Evolutionary conservation across 257 asterid species (phyloP), one percentile per base, ranked within the genome.

Genomic region (Cinchona pubescens): DNA sequence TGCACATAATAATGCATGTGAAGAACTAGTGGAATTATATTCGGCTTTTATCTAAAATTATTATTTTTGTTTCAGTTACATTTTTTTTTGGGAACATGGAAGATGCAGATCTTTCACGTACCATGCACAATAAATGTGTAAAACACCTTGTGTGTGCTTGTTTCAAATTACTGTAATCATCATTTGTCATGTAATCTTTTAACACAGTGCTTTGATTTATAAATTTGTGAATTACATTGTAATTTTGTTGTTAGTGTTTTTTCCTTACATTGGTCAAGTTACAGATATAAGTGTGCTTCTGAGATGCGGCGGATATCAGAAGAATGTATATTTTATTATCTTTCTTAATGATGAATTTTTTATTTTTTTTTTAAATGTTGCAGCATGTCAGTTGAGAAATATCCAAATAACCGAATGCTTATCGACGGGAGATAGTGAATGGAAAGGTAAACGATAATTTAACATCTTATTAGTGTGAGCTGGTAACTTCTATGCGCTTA

Each of bases 401-500:
- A 86, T 84, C 98, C 99, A 67, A 76, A 91, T 58, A 94, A 90
- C 79, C 84, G 37, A 62, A 94, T 94, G 99, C 99, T 94, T 83
- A 98, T 45, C 88, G 82, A 63, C 92, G 96, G 73, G 93, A 92
- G 76, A 66, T 87, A 66, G 86, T 84, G 53, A 21, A 87, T 82
- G 99, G 98, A 79, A 85, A 94, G 96, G 99, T 94, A 92, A 46
- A 65, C 19, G 14, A 8, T 40, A 21, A 51, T 13, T 27, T 14
- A 38, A 58, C 34, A 23, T 71, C 25, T 16, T 27, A 25, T 8
- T 35, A 4, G 21, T 9, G 48, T 38, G 25, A 71, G 51, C 40
- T 35, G 7, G 10, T 37, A 72, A 58, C 18, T 63, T 59, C 25
- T 37, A 16, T 15, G 11, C 38, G 68, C 15, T 74, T 67, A 43